phyloP scores from a whole-genome alignment of 192 early-diverging fungal genomes.

The Podila horticola region DNA sequence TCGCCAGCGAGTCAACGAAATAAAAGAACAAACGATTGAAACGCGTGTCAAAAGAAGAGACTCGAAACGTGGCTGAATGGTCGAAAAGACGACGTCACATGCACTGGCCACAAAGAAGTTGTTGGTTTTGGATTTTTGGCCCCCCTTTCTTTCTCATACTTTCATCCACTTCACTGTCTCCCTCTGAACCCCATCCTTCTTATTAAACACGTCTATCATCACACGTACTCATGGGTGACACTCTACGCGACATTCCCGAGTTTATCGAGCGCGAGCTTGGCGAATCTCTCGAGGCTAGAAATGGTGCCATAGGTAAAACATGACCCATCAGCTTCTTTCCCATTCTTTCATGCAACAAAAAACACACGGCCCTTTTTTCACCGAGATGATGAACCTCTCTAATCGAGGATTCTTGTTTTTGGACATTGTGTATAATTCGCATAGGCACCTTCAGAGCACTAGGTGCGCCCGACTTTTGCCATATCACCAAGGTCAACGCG shows the following conservation, averaged over 20 bases:
- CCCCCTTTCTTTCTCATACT: neutral
- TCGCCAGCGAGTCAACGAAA: constrained; percentile 15
- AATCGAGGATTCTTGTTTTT: neutral
- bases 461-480: constrained; percentile 97
- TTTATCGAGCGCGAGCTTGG: constrained; percentile 95
- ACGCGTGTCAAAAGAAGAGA: neutral
- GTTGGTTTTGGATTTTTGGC: neutral
- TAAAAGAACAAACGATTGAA: neutral
- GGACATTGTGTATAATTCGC: neutral
- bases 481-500: constrained; percentile 92
- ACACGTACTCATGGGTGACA: constrained; percentile 55
- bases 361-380: neutral
- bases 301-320: constrained; percentile 86
- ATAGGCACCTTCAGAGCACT: constrained; percentile 88
- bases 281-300: constrained; percentile 87
- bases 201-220: neutral
- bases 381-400: neutral
- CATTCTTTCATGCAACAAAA: neutral
- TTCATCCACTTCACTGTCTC: neutral
- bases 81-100: no score
- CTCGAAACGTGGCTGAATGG: neutral
- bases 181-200: neutral
- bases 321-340: neutral
- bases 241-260: constrained; percentile 90
- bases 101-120: no score